Conservation (phyloP, 225 moss, liverwort and hornwort genomes). For the Pseudoscleropodium purum region DNA sequence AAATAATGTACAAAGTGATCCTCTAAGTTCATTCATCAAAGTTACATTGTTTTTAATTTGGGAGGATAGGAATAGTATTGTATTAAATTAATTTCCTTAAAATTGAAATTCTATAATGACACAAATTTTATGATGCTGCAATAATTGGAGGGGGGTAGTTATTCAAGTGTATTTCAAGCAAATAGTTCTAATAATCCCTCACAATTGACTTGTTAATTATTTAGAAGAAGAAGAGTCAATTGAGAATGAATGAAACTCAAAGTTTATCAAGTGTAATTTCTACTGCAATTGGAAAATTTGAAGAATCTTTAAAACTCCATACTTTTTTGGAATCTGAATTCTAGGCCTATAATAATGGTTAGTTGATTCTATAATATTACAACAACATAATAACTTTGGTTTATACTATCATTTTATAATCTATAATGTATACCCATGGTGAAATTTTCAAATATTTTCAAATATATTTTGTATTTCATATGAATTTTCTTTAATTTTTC, state of each 20-base stretch:
- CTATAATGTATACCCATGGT: not conserved
- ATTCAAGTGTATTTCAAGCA: not conserved
- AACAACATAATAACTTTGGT: not conserved
- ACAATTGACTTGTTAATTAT: not conserved
- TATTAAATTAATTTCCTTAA: too few species aligned
- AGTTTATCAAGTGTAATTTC: not conserved
- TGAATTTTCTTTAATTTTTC: too few species aligned
- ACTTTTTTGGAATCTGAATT: not conserved
- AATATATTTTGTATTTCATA: not conserved
- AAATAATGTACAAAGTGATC: too few species aligned
- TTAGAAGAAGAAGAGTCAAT: not conserved
- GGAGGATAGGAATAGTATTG: too few species aligned
- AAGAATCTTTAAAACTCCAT: not conserved
- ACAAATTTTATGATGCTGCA: too few species aligned
- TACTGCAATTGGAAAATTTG: not conserved
- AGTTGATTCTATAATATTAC: not conserved
- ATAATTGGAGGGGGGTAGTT: not conserved
- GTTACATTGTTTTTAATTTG: too few species aligned
- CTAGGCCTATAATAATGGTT: not conserved
- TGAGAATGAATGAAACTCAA: too few species aligned
- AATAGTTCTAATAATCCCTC: not conserved
- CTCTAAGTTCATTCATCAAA: too few species aligned
- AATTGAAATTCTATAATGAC: not conserved
- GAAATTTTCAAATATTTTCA: not conserved
- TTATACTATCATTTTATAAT: not conserved